Conservation (phyloP, 2,329 filamentous ascomycete genomes). For the Colletotrichum sp. region DNA sequence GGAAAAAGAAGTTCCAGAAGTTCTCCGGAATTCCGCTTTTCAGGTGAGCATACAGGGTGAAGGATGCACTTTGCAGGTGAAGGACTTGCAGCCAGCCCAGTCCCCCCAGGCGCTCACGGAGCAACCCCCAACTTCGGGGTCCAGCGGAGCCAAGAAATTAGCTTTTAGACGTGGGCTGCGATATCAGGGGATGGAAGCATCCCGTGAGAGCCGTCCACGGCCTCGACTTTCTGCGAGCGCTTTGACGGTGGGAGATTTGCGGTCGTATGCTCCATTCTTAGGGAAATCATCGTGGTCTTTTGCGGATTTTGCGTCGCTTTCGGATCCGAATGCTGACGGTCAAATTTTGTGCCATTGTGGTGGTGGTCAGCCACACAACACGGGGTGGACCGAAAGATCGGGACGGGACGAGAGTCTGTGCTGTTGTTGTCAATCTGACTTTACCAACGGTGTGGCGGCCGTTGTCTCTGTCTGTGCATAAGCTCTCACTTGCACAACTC, state of each 20-base stretch:
- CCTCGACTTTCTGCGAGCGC: background rate
- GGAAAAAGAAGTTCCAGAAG: background rate
- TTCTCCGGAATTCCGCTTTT: background rate
- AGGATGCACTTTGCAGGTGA: background rate
- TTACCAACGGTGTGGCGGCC: background rate
- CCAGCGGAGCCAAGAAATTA: background rate
- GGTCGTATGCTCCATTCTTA: background rate
- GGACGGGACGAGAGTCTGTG: conserved; percentile 16
- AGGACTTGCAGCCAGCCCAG: background rate
- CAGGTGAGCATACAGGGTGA: background rate
- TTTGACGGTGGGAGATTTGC: background rate
- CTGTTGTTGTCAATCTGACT: background rate
- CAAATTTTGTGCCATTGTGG: background rate
- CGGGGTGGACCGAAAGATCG: background rate
- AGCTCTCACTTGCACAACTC: background rate
- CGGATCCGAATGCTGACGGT: background rate
- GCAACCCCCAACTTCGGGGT: background rate
- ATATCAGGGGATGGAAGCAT: background rate
- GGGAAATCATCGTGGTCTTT: background rate
- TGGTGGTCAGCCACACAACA: background rate
- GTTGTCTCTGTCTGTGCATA: background rate
- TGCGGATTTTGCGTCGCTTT: background rate
- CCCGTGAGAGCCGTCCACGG: background rate
- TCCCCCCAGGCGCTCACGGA: background rate
- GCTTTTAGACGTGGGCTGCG: background rate